A percentile compares a stretch with the other conserved stretches of the same genome.
phyloP scores from a whole-genome alignment of 768 basidiomycete species.

The Porpolomopsis calyptriformis region DNA sequence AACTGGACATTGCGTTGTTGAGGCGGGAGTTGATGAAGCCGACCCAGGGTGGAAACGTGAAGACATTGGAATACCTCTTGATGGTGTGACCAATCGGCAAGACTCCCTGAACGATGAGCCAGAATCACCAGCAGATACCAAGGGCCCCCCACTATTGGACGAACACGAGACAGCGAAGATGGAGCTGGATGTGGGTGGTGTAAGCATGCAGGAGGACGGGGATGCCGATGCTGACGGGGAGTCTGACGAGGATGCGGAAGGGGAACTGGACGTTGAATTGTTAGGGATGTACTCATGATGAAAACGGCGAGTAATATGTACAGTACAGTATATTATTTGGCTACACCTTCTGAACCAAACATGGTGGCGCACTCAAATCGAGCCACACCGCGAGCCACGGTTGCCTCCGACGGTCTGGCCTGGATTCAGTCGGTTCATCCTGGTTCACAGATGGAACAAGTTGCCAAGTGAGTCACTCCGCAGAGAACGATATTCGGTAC shows the following conservation, averaged over 20 bases:
- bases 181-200: not conserved
- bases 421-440: constrained; percentile 20
- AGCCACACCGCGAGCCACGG: constrained; percentile 21
- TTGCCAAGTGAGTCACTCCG: constrained; percentile 27
- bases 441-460: constrained; percentile 24
- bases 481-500: constrained; percentile 1
- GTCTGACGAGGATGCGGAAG: constrained; percentile 35
- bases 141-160: constrained; percentile 12
- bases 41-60: constrained; percentile 32
- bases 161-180: not conserved
- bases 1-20: not conserved
- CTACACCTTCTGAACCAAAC: constrained; percentile 16
- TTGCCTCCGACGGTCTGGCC: constrained; percentile 5
- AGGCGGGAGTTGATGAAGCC: not conserved
- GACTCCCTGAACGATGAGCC: constrained; percentile 53
- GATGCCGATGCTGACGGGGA: constrained; percentile 23
- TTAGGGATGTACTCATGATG: not conserved
- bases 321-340: constrained; percentile 11
- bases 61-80: constrained; percentile 41
- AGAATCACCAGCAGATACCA: constrained; percentile 27
- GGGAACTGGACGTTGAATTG: constrained; percentile 28
- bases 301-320: not conserved
- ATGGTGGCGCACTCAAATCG: constrained; percentile 17
- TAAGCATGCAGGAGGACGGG: constrained; percentile 13
- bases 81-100: constrained; percentile 38